Conservation (phyloP, 148 eudicot species). For the Cornus controversa region DNA sequence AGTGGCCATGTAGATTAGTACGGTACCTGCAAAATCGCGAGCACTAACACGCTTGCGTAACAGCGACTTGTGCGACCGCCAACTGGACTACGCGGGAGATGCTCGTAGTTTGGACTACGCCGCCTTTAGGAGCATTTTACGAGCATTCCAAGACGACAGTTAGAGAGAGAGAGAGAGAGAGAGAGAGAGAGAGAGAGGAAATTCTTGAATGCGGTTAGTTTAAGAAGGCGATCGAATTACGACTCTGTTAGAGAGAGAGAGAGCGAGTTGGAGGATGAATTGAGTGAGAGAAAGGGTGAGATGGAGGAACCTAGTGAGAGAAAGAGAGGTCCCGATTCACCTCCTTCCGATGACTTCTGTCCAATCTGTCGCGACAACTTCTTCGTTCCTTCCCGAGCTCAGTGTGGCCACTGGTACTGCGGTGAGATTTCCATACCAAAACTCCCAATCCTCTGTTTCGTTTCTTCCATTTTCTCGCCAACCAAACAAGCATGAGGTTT, state of each 20-base stretch:
- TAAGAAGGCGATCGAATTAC: too few relatives aligned
- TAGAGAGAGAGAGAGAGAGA: too few relatives aligned
- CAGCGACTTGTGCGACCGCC: too few relatives aligned
- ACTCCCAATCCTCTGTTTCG: neutral
- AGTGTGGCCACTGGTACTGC: constrained; percentile 51
- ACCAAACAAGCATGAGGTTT: neutral
- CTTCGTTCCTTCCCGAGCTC: constrained; percentile 29
- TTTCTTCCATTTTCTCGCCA: neutral
- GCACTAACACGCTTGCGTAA: too few relatives aligned
- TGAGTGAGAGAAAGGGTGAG: neutral
- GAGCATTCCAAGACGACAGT: too few relatives aligned
- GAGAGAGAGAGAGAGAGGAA: too few relatives aligned
- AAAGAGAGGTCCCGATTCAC: neutral
- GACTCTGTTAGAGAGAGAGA: neutral
- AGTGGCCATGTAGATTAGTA: too few relatives aligned
- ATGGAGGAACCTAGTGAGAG: neutral
- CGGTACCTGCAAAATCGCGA: too few relatives aligned
- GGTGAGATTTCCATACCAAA: constrained; percentile 20
- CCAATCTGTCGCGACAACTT: constrained; percentile 37
- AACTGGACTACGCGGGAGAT: too few relatives aligned
- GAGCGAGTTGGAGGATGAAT: neutral
- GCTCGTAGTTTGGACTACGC: too few relatives aligned
- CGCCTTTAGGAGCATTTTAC: too few relatives aligned
- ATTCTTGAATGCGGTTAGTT: too few relatives aligned
- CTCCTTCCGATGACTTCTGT: constrained; percentile 40